Conservation (phyloP, 805 yeast species). For the Candida manassasensis region DNA sequence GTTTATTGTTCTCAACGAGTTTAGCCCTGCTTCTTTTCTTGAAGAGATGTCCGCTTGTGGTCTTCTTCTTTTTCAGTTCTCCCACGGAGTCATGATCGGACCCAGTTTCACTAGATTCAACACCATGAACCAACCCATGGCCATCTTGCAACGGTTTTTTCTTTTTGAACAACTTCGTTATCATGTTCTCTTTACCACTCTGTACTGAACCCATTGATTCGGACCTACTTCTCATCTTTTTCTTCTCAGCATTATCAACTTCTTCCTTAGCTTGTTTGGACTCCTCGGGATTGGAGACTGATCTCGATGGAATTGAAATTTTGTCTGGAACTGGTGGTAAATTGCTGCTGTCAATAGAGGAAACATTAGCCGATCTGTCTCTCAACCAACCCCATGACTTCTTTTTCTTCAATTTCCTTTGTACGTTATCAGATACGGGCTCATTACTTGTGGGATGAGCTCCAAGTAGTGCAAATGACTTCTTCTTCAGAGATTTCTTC, state of each 20-base stretch:
- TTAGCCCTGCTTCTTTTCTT: slow-evolving; percentile 1
- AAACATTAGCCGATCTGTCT: slow-evolving; percentile 27
- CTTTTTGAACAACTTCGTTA: slow-evolving; percentile 32
- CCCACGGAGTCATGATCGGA: slow-evolving; percentile 24
- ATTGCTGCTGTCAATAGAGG: slow-evolving; percentile 18
- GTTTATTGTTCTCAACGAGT: no score
- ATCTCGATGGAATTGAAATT: slow-evolving; percentile 19
- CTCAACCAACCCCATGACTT: slow-evolving; percentile 40
- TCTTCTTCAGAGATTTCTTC: slow-evolving; percentile 8
- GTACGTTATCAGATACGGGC: background rate
- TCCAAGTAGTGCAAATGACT: slow-evolving; percentile 11
- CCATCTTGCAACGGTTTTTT: slow-evolving; percentile 6
- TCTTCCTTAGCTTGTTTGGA: slow-evolving; percentile 1
- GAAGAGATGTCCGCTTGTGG: background rate
- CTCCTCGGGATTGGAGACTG: slow-evolving; percentile 36
- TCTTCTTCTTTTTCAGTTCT: slow-evolving; percentile 9
- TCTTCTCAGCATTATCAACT: slow-evolving; percentile 6
- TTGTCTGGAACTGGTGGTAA: slow-evolving; percentile 21
- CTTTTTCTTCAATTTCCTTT: slow-evolving; percentile 23
- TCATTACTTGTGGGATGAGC: background rate
- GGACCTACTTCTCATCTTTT: slow-evolving; percentile 8
- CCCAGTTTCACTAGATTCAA: slow-evolving; percentile 9
- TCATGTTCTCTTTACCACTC: slow-evolving; percentile 35
- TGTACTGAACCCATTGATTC: slow-evolving; percentile 7
- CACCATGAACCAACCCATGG: slow-evolving; percentile 6